Evolutionary conservation across 495 filamentous ascomycete species (phyloP).

Genomic region (Evernia prunastri): DNA sequence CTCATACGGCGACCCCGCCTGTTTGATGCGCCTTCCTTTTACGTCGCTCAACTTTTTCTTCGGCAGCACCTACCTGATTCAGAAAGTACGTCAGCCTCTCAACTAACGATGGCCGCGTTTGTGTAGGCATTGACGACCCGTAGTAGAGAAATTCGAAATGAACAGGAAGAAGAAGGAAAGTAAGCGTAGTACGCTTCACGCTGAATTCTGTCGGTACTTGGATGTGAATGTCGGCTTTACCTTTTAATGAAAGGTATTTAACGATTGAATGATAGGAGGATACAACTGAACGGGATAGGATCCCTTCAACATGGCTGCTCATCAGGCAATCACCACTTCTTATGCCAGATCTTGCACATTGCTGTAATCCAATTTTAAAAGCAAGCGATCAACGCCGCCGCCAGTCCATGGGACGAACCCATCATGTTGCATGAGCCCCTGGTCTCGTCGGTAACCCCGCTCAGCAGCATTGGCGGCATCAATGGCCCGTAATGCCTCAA

Average conservation of each 20-base stretch:
- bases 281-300: background rate
- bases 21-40: background rate
- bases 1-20: background rate
- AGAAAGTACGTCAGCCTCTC: background rate
- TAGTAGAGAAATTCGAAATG: background rate
- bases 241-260: background rate
- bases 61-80: background rate
- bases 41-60: background rate
- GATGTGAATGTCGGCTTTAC: background rate
- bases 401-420: conserved; percentile 52
- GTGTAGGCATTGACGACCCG: background rate
- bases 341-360: conserved; percentile 27
- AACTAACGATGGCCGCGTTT: background rate
- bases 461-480: conserved; percentile 45
- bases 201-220: background rate
- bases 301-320: background rate
- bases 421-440: conserved; percentile 27
- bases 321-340: background rate
- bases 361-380: conserved; percentile 82
- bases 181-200: background rate
- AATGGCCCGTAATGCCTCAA: conserved; percentile 40
- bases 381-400: conserved; percentile 67
- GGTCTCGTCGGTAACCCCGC: conserved; percentile 33
- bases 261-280: background rate
- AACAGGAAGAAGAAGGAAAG: background rate